phyloP scores from a whole-genome alignment of 2,329 filamentous ascomycete genomes.

The Whalleya microplaca region DNA sequence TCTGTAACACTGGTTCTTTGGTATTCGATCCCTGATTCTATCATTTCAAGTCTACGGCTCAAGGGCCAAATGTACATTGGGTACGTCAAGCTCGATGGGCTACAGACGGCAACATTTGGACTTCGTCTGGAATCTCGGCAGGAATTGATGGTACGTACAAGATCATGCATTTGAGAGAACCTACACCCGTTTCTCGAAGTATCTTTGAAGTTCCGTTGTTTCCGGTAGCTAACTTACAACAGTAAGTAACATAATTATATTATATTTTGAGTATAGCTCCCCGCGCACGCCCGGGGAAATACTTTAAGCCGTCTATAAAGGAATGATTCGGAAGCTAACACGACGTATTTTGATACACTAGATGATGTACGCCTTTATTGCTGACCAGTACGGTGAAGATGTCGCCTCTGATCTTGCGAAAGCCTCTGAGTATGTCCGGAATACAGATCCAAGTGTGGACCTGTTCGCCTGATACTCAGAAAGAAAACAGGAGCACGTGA shows the following conservation, averaged over 20 bases:
- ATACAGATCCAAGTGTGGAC: slow-evolving; percentile 53
- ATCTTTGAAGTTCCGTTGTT: too few species aligned
- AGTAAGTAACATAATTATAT: too few species aligned
- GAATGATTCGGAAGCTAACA: too few species aligned
- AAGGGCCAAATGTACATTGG: slow-evolving; percentile 61
- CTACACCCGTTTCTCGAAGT: too few species aligned
- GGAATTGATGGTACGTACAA: slow-evolving; percentile 54
- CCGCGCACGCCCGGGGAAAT: too few species aligned
- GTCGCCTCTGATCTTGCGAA: slow-evolving; percentile 52
- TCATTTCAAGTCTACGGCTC: slow-evolving; percentile 37
- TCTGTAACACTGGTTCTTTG: neutral
- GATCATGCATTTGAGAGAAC: neutral
- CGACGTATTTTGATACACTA: too few species aligned
- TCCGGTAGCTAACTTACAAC: too few species aligned
- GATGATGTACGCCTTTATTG: slow-evolving; percentile 61
- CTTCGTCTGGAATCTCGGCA: slow-evolving; percentile 60
- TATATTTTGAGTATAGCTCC: too few species aligned
- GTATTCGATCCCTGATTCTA: neutral
- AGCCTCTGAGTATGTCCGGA: slow-evolving; percentile 61
- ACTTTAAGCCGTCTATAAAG: too few species aligned
- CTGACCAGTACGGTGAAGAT: slow-evolving; percentile 55
- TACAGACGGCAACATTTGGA: slow-evolving; percentile 68
- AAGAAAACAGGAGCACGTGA: too few species aligned
- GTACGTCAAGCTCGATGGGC: slow-evolving; percentile 66
- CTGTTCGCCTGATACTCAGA: slow-evolving; percentile 50